Percentiles rank a stretch among this genome's conserved stretches.
Evolutionary conservation across 176 grass and related monocot species (phyloP).

Genomic region (Musa schizocarpa): DNA sequence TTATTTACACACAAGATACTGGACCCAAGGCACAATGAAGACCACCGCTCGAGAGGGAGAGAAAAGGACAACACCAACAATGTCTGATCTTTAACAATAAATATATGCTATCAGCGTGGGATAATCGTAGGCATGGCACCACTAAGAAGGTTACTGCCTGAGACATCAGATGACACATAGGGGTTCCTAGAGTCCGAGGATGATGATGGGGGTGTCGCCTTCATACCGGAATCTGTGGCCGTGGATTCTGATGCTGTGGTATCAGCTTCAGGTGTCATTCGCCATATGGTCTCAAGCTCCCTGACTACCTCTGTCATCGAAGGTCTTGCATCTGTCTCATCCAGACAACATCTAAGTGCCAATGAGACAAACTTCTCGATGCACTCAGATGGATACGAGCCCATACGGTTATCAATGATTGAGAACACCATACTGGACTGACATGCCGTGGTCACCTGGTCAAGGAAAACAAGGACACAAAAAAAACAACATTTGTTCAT

Average conservation of each 20-base stretch:
- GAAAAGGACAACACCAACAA: background rate
- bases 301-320: slow-evolving; percentile 48
- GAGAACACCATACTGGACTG: slow-evolving; percentile 47
- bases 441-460: slow-evolving; percentile 35
- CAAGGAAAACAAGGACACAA: background rate
- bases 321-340: slow-evolving; percentile 49
- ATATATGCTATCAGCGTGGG: slow-evolving; percentile 39
- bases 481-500: background rate
- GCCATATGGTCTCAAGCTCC: slow-evolving; percentile 51
- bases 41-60: too few relatives aligned
- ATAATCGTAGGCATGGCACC: slow-evolving; percentile 51
- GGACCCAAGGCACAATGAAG: too few relatives aligned
- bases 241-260: slow-evolving; percentile 16
- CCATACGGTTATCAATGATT: slow-evolving; percentile 46
- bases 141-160: slow-evolving; percentile 79
- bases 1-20: too few relatives aligned
- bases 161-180: slow-evolving; percentile 69
- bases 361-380: slow-evolving; percentile 43
- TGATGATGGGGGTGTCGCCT: slow-evolving; percentile 16
- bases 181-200: slow-evolving; percentile 32
- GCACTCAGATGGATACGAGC: slow-evolving; percentile 36
- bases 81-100: background rate
- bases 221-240: slow-evolving; percentile 4
- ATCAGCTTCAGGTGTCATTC: slow-evolving; percentile 41
- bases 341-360: slow-evolving; percentile 45